A percentile compares a stretch with the other conserved stretches of the same genome.
Evolutionary conservation across 306 rosid genomes (phyloP).

Genomic region (Castanea mollissima): DNA sequence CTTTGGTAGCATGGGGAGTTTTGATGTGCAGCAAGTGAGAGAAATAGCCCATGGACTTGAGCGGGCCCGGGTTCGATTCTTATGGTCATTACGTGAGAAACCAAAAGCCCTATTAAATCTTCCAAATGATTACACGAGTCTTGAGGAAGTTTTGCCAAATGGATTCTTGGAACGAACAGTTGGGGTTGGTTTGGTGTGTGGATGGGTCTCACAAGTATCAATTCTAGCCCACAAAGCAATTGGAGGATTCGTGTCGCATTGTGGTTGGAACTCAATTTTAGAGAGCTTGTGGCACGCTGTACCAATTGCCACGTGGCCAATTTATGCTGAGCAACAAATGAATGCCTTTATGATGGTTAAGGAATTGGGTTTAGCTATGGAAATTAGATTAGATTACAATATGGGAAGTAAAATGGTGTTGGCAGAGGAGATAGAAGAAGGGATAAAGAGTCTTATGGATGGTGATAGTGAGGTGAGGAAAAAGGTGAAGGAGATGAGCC

Average conservation of each 20-base stretch:
- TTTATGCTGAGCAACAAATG: constrained; percentile 57
- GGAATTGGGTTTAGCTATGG: constrained; percentile 58
- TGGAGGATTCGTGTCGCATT: constrained; percentile 65
- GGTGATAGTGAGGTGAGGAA: constrained; percentile 25
- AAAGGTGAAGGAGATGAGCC: constrained; percentile 42
- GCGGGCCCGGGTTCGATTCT: constrained; percentile 28
- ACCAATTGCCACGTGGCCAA: constrained; percentile 64
- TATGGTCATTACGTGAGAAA: constrained; percentile 49
- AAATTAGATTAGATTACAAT: constrained; percentile 49
- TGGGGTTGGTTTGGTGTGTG: constrained; percentile 43
- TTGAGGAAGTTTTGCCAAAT: constrained; percentile 17
- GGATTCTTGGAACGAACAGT: constrained; percentile 45
- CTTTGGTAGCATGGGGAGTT: constrained; percentile 48
- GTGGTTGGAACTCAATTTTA: constrained; percentile 68
- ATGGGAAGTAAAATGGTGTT: constrained; percentile 29
- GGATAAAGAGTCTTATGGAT: constrained; percentile 34
- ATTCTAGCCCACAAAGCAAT: constrained; percentile 40
- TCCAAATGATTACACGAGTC: constrained; percentile 18
- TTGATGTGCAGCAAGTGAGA: constrained; percentile 17
- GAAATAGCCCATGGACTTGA: constrained; percentile 43
- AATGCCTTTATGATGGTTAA: constrained; percentile 62
- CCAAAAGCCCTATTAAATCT: constrained; percentile 31
- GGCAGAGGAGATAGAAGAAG: constrained; percentile 37
- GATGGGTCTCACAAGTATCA: constrained; percentile 53
- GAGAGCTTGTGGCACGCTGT: constrained; percentile 68